phyloP scores from a whole-genome alignment of 345 rosid genomes.

The Eutrema heterophyllum region DNA sequence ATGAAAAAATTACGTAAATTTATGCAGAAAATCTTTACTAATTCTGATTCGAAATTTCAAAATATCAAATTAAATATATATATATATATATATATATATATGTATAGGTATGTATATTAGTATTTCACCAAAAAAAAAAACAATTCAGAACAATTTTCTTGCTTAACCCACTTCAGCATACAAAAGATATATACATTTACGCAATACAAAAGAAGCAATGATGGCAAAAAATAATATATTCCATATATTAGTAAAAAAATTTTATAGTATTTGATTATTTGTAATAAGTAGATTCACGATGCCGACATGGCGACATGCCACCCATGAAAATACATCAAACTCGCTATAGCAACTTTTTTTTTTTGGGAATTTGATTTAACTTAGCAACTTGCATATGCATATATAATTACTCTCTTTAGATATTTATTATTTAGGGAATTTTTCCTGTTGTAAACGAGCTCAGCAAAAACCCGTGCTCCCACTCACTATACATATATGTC shows the following conservation, averaged over 20 bases:
- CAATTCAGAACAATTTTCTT: neutral
- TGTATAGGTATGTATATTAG: neutral
- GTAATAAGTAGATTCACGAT: constrained; percentile 5
- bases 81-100: too few species aligned
- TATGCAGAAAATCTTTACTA: neutral
- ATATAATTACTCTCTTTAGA: neutral
- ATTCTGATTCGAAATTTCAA: neutral
- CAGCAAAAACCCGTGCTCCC: neutral
- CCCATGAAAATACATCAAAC: neutral
- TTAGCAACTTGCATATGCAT: constrained; percentile 4
- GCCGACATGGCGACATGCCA: constrained; percentile 3
- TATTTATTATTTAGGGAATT: neutral
- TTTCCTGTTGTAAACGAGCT: constrained; percentile 9
- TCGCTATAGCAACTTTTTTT: neutral
- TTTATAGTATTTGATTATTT: too few species aligned
- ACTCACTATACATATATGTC: neutral
- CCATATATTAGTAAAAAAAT: too few species aligned
- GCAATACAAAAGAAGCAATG: neutral
- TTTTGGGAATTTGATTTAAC: neutral
- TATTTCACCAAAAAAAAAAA: neutral
- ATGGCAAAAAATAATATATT: too few species aligned
- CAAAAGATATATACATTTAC: too few species aligned
- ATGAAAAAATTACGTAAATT: too few species aligned
- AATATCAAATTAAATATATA: neutral
- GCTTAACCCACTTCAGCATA: neutral